Evolutionary conservation across 148 eudicot species (phyloP), one percentile per base, ranked within the genome.

Genomic region (Pouteria glomerata): DNA sequence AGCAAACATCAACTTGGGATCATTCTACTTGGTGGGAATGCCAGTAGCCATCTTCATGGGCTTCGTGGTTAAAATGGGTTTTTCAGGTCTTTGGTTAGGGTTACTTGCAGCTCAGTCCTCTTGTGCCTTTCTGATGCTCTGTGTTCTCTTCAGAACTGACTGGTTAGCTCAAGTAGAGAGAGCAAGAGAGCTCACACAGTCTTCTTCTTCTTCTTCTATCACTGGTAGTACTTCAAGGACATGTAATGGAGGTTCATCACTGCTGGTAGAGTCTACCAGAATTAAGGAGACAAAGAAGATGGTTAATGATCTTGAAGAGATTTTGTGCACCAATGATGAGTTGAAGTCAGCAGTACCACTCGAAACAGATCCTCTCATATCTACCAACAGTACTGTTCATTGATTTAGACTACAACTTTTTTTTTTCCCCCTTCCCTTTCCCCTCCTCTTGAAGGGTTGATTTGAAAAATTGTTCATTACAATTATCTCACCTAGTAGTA

Each of bases 11-110:
- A 94, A 94, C 30, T 57, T 94, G n/a, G 96, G 98, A 0, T 91
- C 93, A 1, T 94, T 94, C 51, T 94, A 94, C 73, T 78, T 91
- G 30, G 92, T 94, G 35, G 98, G 98, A 4, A 87, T 91, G 92
- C 98, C 98, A 1, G 86, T 89, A 60, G 90, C 89, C 0, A 72
- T 91, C 3, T n/a, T 89, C 0, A 76, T 87, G 68, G 90, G 98
- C n/a, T 94, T 94, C 33, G 83, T 69, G 21, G 39, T 72, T 8
- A 86, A 88, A 33, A 73, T 82, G 86, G 98, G 97, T 4, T 94
- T 91, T 29, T 29, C 78, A 0, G 98, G 98, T 37, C 72, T 94
- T 4, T 94, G 98, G 98, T 39, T 94, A 0, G 98, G 98, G 3
- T 66, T 94, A 27, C 82, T 94, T 8, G 97, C 96, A 10, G 98